Evolutionary conservation across 1,139 yeast genomes (phyloP), one percentile per base, ranked within the genome.

Genomic region (Geotrichum australiense): DNA sequence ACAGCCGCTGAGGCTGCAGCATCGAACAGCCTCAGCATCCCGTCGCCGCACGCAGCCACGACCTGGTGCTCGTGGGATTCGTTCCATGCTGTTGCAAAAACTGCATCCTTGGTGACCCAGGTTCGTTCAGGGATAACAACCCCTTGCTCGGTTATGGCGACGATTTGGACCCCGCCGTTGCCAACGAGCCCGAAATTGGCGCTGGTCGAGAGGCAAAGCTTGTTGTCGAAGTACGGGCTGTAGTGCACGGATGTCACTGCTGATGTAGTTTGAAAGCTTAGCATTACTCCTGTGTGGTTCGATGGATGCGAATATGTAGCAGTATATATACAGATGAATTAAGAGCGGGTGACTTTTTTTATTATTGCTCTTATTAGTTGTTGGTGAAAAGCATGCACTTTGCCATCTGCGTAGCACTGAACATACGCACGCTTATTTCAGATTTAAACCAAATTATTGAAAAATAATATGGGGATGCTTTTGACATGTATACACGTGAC

Each of bases 151-250:
- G 73, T 76, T 41, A 91, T 81, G 41, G 76, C 76, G 27, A 89
- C 65, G 1, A 89, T 68, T 53, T 69, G 80, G 23, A 91, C 66
- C 49, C 85, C 71, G 3, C 98, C 98, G 59, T 91, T 91, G 2
- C 98, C 98, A 3, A 86, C 96, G 7, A 91, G 68, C 2, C 97
- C 97, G 62, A 80, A 91, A 63, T 91, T 91, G 26, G 97, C 86
- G 0, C 96, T 81, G 0, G 94, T 71, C 1, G 95, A 93, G 26
- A 86, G 93, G 0, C 96, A 96, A 11, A 91, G 59, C 55, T 83
- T 83, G 63, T 83, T 84, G 63, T 91, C 97, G 53, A 76, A 83
- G 57, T 78, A 91, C 4, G 97, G 97, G 0, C 96, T 87, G 65
- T 89, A 91, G 55, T 81, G 83, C 12, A 87, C 81, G 23, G 15